Evolutionary conservation across 345 rosid species (phyloP), one percentile per base, ranked within the genome.

Genomic region (Mangifera indica): DNA sequence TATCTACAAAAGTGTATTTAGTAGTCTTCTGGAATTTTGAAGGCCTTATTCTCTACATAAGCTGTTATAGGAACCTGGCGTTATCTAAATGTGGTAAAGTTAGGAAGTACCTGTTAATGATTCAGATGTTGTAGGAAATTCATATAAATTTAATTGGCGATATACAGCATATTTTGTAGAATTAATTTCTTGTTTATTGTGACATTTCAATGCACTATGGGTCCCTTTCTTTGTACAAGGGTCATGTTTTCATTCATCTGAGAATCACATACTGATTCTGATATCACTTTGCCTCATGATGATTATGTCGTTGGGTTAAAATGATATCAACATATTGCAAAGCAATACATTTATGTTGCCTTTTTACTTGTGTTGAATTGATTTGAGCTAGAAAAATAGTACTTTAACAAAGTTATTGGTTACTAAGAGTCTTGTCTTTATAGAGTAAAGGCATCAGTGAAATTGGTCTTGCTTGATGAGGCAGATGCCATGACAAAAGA

Each of bases 401-500:
- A 63, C 61, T 17, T 63, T 48, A 24, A 57, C 17, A 15, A 68
- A 62, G 25, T 49, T 51, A 63, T 45, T 71, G 55, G 69, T 57
- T 62, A 13, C 56, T 32, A 15, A 21, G 34, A 14, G 62, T 64
- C 66, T 65, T 46, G 57, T 72, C 8, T 72, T 79, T 72, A 42
- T 80, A 90, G 98, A 51, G 86, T 87, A 11, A 92, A 87, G 83
- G 70, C 88, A 63, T 81, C 89, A 21, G 92, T 92, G 46, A 94
- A 94, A 87, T 76, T 94, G 90, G 94, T 94, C 61, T 81, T 94
- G 70, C 93, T 94, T 10, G 98, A 94, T 72, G 98, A 92, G 82
- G 90, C 97, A 66, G 98, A 94, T 87, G 98, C 98, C 62, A 92
- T 94, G 98, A 94, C 98, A 54, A 94, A 94, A 83, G 98, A 94